Evolutionary conservation across 139 green algal genomes (phyloP).

Genomic region (Chlamydomonas incerta): DNA sequence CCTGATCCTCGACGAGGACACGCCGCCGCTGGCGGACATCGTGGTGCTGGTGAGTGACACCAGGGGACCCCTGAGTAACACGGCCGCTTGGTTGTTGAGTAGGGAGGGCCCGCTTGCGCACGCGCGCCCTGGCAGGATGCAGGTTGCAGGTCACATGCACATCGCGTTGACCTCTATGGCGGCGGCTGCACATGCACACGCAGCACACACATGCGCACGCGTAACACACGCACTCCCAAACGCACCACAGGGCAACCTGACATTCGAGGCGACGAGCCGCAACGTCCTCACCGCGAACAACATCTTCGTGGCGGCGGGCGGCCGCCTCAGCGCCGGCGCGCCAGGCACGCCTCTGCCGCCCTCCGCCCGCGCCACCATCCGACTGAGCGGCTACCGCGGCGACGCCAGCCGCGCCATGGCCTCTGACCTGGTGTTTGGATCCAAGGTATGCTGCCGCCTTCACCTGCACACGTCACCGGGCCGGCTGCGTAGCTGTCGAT

Average conservation of each 20-base stretch:
- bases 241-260: constrained; percentile 26
- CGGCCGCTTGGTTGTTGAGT: too few species aligned
- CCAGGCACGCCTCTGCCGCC: neutral
- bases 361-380: neutral
- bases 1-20: constrained; percentile 46
- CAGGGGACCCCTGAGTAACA: too few species aligned
- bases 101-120: too few species aligned
- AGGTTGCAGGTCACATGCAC: too few species aligned
- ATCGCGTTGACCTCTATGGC: too few species aligned
- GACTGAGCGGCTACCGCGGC: constrained; percentile 1
- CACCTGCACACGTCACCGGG: too few species aligned
- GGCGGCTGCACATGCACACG: too few species aligned
- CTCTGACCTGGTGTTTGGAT: constrained; percentile 33
- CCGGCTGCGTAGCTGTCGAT: too few species aligned
- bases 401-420: constrained; percentile 29
- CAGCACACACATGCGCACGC: too few species aligned
- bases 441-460: too few species aligned
- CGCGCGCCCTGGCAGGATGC: too few species aligned
- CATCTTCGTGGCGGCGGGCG: constrained; percentile 32
- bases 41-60: constrained; percentile 45
- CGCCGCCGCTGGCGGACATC: constrained; percentile 14
- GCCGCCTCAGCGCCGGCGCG: constrained; percentile 26
- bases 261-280: neutral
- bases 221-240: too few species aligned
- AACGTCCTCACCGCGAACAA: constrained; percentile 18